Conservation (phyloP, 495 filamentous ascomycete genomes). For the Mytilinidion resinicola region DNA sequence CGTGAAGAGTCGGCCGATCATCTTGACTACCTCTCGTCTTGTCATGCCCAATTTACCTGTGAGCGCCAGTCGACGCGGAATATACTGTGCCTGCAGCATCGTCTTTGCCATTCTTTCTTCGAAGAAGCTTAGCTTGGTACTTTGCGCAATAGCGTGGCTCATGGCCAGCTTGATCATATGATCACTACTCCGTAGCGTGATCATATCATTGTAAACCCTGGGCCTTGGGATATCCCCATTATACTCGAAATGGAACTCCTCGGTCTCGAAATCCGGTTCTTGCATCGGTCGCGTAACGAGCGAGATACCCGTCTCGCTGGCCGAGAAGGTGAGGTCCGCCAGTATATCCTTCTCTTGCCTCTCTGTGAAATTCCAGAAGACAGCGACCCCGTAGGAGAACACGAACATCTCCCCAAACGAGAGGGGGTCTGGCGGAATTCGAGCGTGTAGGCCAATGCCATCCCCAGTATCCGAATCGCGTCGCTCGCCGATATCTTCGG, state of each 20-base stretch:
- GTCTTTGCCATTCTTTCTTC: slow-evolving; percentile 94
- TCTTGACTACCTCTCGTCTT: slow-evolving; percentile 83
- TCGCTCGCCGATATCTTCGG: slow-evolving; percentile 22
- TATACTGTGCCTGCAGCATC: slow-evolving; percentile 85
- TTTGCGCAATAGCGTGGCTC: slow-evolving; percentile 93
- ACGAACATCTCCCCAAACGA: slow-evolving; percentile 94
- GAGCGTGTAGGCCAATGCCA: slow-evolving; percentile 19
- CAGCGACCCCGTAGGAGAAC: slow-evolving; percentile 94
- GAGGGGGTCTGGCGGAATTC: slow-evolving; percentile 57
- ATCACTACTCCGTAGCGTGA: slow-evolving; percentile 86
- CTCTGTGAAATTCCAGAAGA: slow-evolving; percentile 98
- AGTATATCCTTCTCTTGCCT: slow-evolving; percentile 93
- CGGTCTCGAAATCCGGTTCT: slow-evolving; percentile 90
- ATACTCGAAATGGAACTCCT: slow-evolving; percentile 99
- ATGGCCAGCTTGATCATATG: slow-evolving; percentile 99
- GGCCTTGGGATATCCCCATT: slow-evolving; percentile 75
- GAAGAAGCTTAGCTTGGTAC: slow-evolving; percentile 93
- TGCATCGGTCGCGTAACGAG: slow-evolving; percentile 64
- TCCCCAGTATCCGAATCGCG: slow-evolving; percentile 7
- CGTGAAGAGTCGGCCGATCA: slow-evolving; percentile 84
- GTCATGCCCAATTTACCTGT: slow-evolving; percentile 90
- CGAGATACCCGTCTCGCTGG: slow-evolving; percentile 45
- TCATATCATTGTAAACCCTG: slow-evolving; percentile 98
- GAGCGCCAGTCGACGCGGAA: slow-evolving; percentile 80
- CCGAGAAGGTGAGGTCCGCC: slow-evolving; percentile 89